Conservation (phyloP, 306 rosid genomes). For the Cercis canadensis region DNA sequence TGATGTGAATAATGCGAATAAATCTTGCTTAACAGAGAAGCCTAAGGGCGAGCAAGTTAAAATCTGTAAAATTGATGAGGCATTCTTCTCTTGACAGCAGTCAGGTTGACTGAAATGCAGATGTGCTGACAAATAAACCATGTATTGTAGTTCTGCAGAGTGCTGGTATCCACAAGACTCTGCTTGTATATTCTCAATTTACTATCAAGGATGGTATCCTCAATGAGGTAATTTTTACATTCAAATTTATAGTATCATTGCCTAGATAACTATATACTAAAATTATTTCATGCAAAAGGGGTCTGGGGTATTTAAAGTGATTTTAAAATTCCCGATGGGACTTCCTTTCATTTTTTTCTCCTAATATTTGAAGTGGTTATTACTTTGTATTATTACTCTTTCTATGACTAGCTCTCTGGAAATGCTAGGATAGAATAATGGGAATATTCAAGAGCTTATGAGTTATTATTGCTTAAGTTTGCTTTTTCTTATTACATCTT, state of each 20-base stretch:
- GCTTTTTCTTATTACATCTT: conserved; percentile 24
- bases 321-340: conserved; percentile 31
- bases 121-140: conserved; percentile 32
- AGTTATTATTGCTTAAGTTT: conserved; percentile 7
- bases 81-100: conserved; percentile 39
- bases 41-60: conserved; percentile 46
- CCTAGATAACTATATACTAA: background rate
- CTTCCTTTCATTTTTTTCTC: conserved; percentile 17
- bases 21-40: conserved; percentile 43
- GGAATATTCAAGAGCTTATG: conserved; percentile 29
- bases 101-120: conserved; percentile 37
- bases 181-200: conserved; percentile 50
- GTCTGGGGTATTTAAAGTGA: conserved; percentile 7
- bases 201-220: conserved; percentile 38
- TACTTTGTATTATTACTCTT: conserved; percentile 22
- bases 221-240: conserved; percentile 55
- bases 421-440: conserved; percentile 18
- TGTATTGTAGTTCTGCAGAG: conserved; percentile 48
- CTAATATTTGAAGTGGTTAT: background rate
- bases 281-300: conserved; percentile 28
- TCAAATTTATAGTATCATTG: conserved; percentile 21
- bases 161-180: conserved; percentile 40
- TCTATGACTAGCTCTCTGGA: conserved; percentile 20
- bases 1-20: conserved; percentile 40
- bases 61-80: conserved; percentile 46